phyloP scores from a whole-genome alignment of 345 rosid genomes.

The Pugionium dolabratum region DNA sequence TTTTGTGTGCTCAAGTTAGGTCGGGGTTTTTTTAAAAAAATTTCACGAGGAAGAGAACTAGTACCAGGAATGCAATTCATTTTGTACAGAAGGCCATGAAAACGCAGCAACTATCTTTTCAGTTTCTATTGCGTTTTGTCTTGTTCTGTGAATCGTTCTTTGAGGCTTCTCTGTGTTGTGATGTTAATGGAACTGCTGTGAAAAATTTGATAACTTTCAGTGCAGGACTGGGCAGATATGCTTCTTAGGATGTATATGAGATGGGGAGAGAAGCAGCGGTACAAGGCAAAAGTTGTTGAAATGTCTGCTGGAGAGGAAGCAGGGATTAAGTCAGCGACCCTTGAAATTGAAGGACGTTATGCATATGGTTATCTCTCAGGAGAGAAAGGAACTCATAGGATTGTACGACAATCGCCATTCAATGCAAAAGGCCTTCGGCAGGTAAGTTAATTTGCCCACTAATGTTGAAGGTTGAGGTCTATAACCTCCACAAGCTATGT shows the following conservation, averaged over 20 bases:
- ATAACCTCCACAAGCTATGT: neutral
- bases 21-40: neutral
- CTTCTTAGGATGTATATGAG: conserved; percentile 93
- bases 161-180: conserved; percentile 5
- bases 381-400: conserved; percentile 96
- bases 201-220: conserved; percentile 49
- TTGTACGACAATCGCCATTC: conserved; percentile 96
- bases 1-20: neutral
- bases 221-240: conserved; percentile 99
- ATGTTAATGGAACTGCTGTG: conserved; percentile 23
- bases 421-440: conserved; percentile 95
- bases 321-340: conserved; percentile 85
- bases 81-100: conserved; percentile 10
- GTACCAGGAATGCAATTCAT: conserved; percentile 12
- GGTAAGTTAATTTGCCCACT: conserved; percentile 46
- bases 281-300: conserved; percentile 82
- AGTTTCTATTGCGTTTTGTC: conserved; percentile 8
- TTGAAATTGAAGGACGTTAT: conserved; percentile 88
- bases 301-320: conserved; percentile 95
- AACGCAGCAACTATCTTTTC: neutral
- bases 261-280: conserved; percentile 95
- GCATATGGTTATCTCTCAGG: conserved; percentile 92
- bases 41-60: neutral
- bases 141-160: neutral
- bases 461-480: neutral